phyloP scores from a whole-genome alignment of 306 rosid genomes.

The Medicago ruthenica region DNA sequence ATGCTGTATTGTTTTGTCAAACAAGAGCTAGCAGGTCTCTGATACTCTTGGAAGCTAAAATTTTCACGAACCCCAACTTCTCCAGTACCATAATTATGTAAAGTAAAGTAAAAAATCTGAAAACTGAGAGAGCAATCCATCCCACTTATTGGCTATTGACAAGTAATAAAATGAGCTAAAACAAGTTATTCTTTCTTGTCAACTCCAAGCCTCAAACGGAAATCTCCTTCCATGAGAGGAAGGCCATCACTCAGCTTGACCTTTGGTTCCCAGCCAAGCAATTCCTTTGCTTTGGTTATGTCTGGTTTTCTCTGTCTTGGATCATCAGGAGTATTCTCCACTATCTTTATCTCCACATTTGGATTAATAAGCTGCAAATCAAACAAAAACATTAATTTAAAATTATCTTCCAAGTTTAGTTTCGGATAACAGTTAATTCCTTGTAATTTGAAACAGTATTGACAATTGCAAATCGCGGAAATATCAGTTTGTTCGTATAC shows the following conservation, averaged over 20 bases:
- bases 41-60: conserved; percentile 34
- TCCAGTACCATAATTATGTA: conserved; percentile 35
- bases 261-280: conserved; percentile 83
- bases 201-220: conserved; percentile 73
- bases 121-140: conserved; percentile 18
- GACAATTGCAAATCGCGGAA: background rate
- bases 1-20: conserved; percentile 27
- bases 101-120: conserved; percentile 18
- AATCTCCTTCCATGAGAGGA: conserved; percentile 87
- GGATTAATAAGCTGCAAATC: conserved; percentile 77
- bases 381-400: background rate
- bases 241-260: conserved; percentile 70
- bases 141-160: conserved; percentile 41
- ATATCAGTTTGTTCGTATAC: background rate
- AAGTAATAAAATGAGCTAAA: conserved; percentile 7
- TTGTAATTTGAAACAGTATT: background rate
- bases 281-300: conserved; percentile 70
- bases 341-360: conserved; percentile 63
- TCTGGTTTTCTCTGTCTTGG: conserved; percentile 85
- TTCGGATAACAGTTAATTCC: background rate
- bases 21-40: background rate
- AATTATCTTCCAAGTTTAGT: background rate
- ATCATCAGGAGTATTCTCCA: conserved; percentile 91
- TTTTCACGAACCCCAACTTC: conserved; percentile 14
- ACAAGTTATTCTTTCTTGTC: conserved; percentile 40